Evolutionary conservation across 23 red algal species (phyloP).

Genomic region (Gracilariopsis chorda): DNA sequence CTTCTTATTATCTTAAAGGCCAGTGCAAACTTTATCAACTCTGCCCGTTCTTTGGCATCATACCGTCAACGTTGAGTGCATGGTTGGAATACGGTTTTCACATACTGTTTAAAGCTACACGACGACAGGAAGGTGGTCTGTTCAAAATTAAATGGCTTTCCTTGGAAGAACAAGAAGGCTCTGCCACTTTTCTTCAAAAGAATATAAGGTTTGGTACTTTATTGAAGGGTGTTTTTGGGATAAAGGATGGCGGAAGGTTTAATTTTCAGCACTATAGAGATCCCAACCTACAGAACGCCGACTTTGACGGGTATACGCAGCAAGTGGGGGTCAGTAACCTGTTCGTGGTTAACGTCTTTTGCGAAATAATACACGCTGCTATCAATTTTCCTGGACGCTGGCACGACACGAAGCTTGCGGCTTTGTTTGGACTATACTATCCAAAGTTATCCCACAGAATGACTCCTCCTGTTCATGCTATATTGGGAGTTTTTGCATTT

Average conservation of each 20-base stretch:
- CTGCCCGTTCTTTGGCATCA: not conserved
- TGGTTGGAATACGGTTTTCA: constrained; percentile 20
- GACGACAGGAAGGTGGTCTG: not conserved
- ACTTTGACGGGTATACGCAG: not conserved
- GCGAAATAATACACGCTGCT: constrained; percentile 11
- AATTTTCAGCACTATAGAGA: not conserved
- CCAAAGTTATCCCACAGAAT: not conserved
- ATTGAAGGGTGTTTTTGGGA: constrained; percentile 6
- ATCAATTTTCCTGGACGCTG: constrained; percentile 22
- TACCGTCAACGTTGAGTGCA: not conserved
- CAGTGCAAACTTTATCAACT: not conserved
- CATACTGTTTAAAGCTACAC: not conserved
- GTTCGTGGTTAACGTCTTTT: not conserved
- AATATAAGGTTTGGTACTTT: not conserved
- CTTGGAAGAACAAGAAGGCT: not conserved
- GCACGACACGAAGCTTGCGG: constrained; percentile 25
- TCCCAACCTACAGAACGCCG: constrained; percentile 2
- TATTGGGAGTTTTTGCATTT: not conserved
- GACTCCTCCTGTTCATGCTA: not conserved
- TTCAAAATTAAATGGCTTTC: not conserved
- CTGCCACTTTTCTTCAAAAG: not conserved
- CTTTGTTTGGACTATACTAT: not conserved
- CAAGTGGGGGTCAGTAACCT: constrained; percentile 9
- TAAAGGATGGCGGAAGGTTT: constrained; percentile 10
- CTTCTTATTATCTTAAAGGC: not conserved